A percentile compares a stretch with the other conserved stretches of the same genome.
These are phyloP conservation scores for Phytophthora tentaculata DNA, from an alignment of 352 stramenopile species.

Conservation along the genomic window DNA sequence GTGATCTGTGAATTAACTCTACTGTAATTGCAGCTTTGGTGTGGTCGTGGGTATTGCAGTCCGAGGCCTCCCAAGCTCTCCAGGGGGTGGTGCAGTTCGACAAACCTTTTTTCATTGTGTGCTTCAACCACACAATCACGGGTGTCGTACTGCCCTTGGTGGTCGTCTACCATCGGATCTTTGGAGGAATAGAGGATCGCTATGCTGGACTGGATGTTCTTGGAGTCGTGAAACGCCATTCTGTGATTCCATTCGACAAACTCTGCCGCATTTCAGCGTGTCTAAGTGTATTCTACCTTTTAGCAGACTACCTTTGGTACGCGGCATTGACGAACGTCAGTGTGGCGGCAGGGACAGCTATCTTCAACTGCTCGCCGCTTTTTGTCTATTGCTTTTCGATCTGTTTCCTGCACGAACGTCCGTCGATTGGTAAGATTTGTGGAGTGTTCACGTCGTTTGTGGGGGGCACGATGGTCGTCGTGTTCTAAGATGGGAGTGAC, in stretches of 20 bases:
- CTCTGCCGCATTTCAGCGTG: constrained; percentile 45
- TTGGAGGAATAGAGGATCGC: constrained; percentile 14
- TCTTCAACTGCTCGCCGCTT: constrained; percentile 66
- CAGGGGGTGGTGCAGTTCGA: constrained; percentile 45
- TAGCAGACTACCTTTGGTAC: constrained; percentile 70
- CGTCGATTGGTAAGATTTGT: constrained; percentile 46
- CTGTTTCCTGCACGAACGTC: constrained; percentile 52
- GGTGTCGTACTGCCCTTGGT: constrained; percentile 45
- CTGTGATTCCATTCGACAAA: constrained; percentile 34
- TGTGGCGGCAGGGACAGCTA: constrained; percentile 48
- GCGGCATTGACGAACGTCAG: constrained; percentile 50
- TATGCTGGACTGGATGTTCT: constrained; percentile 13
- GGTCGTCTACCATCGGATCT: constrained; percentile 40
- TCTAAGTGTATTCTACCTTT: constrained; percentile 53
- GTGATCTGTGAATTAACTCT: not conserved
- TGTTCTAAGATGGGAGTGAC: constrained; percentile 43
- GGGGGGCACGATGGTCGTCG: constrained; percentile 54
- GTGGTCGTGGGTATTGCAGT: constrained; percentile 42
- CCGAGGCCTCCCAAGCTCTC: constrained; percentile 25
- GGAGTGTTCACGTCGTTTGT: constrained; percentile 51
- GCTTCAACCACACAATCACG: constrained; percentile 57
- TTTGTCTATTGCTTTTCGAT: constrained; percentile 76
- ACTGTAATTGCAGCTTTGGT: constrained; percentile 17
- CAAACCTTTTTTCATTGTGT: constrained; percentile 68
- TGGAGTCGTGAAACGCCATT: constrained; percentile 40